Base-by-base conservation (phyloP, 2,329 filamentous ascomycete species). In the Talaromyces albobiverticillius region DNA sequence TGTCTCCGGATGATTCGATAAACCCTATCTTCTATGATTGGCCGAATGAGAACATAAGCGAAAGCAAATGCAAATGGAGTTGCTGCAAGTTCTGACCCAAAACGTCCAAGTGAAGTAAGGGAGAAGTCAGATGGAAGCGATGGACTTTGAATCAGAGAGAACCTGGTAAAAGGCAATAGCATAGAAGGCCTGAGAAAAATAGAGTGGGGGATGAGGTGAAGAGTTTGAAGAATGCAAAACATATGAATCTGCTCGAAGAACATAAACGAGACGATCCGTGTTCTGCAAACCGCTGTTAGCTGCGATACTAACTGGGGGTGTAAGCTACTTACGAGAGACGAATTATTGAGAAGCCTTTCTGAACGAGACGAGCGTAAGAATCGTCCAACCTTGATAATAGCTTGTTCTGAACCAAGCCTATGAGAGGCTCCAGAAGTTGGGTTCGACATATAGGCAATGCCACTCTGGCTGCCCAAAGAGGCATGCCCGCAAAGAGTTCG, bases 401-500 rank as follows among this genome's bases (percentile, higher is more conserved):
- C 14, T 60, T 61, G 42, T 64, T 61, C 46, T 69, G 66, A 7
- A 69, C 22, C 45, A 60, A 61, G 23, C 62, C 57, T 31, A 72
- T 62, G 7, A 69, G 34, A 9, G 67, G 65, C 48, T 71, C 71
- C 26, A 74, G 46, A 20, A 71, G 64, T 50, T 70, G 69, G 49
- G 69, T 67, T n/a, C 71, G 67, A 58, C 65, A 68, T 36, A 74
- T 68, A 18, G 70, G 66, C 52, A 74, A 51, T 20, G 64, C 61
- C 25, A 71, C 69, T 20, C 71, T 72, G 2, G 68, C 57, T 25
- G 65, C 63, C 70, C 70, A 74, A 18, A 68, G 63, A 16, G 73
- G 70, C 31, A 76, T 69, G 8, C 75, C 75, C 29, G 71, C 65
- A 53, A 70, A 72, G 55, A 74, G 69, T 42, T 76, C 74, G 1